These are phyloP conservation scores for Lepidium sativum DNA, from an alignment of 345 rosid species.

Conservation along the genomic window DNA sequence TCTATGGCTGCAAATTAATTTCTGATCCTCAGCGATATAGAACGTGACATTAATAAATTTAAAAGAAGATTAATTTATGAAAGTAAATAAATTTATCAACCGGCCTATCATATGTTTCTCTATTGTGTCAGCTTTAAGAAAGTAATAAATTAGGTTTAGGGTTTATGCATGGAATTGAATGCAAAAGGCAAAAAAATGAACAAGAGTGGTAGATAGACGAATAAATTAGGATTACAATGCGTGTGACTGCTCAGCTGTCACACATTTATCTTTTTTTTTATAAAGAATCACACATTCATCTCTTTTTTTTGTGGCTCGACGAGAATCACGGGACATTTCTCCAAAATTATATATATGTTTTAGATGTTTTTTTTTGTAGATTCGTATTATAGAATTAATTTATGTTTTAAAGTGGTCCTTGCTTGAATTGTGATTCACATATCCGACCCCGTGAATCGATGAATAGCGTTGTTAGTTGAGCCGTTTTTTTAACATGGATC, in stretches of 20 bases:
- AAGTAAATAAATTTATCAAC: neutral
- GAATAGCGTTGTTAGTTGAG: conserved; percentile 27
- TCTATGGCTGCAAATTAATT: neutral
- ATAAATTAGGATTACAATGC: conserved; percentile 17
- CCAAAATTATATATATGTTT: neutral
- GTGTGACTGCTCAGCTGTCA: conserved; percentile 32
- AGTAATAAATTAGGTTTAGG: neutral
- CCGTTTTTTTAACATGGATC: neutral
- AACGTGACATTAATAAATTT: neutral
- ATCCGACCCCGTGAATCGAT: conserved; percentile 28
- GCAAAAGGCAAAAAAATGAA: neutral
- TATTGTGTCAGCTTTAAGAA: neutral
- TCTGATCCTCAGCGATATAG: neutral
- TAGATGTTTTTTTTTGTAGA: neutral
- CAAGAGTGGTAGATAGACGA: conserved; percentile 22
- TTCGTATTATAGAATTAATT: conserved; percentile 3
- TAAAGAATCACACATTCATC: neutral
- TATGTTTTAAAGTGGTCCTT: conserved; percentile 20
- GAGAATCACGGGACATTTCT: conserved; percentile 27
- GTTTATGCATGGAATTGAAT: conserved; percentile 20
- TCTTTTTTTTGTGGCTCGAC: neutral
- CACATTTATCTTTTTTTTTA: neutral
- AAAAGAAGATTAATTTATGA: neutral
- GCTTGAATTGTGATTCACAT: conserved; percentile 6
- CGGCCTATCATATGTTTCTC: neutral